A percentile compares a stretch with the other conserved stretches of the same genome.
Evolutionary conservation across 2,329 filamentous ascomycete species (phyloP).

Genomic region (Pyricularia grisea): DNA sequence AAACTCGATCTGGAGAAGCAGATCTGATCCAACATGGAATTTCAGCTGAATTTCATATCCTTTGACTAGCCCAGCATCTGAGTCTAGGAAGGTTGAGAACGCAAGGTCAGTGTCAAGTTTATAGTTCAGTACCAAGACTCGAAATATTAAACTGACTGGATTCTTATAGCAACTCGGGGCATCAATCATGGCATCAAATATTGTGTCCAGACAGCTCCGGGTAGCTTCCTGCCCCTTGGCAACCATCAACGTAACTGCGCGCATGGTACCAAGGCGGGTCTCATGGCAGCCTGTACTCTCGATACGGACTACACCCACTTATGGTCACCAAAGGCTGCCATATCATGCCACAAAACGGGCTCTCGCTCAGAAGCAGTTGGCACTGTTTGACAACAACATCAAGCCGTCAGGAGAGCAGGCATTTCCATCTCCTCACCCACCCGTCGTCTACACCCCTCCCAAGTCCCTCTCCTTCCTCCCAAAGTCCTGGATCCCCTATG

Average conservation of each 20-base stretch:
- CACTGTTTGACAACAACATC: not conserved
- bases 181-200: not conserved
- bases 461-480: slow-evolving; percentile 61
- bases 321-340: not conserved
- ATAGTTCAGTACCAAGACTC: not conserved
- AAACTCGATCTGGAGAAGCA: not conserved
- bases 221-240: not conserved
- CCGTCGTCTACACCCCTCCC: slow-evolving; percentile 34
- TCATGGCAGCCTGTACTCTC: not conserved
- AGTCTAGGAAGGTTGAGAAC: not conserved
- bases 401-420: not conserved
- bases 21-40: not conserved
- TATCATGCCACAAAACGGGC: not conserved
- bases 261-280: not conserved
- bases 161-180: not conserved
- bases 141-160: not conserved
- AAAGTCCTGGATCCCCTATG: slow-evolving; percentile 65
- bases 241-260: not conserved
- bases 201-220: slow-evolving; percentile 1
- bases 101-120: not conserved
- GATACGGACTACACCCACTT: not conserved
- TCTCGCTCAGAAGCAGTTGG: not conserved
- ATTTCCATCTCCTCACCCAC: not conserved
- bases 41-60: not conserved
- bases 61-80: not conserved